phyloP scores from a whole-genome alignment of 2,329 filamentous ascomycete genomes.

The Cladorrhinum sp. region DNA sequence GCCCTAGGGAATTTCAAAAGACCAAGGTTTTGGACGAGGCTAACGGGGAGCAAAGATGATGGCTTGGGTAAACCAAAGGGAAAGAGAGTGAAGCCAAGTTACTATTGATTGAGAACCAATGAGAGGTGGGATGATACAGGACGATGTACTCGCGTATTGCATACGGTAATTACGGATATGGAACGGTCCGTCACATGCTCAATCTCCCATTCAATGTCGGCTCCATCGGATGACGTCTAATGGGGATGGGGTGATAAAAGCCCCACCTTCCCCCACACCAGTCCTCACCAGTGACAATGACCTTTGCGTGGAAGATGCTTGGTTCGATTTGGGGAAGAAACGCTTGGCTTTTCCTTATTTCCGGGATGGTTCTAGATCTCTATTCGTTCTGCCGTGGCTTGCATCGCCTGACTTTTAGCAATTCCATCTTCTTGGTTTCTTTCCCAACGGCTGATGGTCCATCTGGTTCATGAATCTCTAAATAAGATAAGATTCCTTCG shows the following conservation, averaged over 20 bases:
- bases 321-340: background rate
- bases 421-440: background rate
- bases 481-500: background rate
- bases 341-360: background rate
- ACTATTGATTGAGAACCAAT: background rate
- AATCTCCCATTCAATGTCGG: background rate
- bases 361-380: background rate
- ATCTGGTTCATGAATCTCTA: background rate
- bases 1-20: background rate
- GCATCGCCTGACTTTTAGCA: background rate
- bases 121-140: no score
- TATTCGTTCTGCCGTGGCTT: background rate
- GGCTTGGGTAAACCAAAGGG: background rate
- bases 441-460: background rate
- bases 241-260: background rate
- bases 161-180: background rate
- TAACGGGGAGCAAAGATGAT: background rate
- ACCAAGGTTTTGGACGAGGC: background rate
- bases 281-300: background rate
- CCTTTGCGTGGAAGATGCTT: background rate
- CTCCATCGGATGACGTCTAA: background rate
- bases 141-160: background rate
- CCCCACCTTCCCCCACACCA: background rate
- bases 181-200: background rate
- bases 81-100: background rate